Base-by-base conservation (phyloP, 2,329 filamentous ascomycete species). In the Geoglossum cookeanum region DNA sequence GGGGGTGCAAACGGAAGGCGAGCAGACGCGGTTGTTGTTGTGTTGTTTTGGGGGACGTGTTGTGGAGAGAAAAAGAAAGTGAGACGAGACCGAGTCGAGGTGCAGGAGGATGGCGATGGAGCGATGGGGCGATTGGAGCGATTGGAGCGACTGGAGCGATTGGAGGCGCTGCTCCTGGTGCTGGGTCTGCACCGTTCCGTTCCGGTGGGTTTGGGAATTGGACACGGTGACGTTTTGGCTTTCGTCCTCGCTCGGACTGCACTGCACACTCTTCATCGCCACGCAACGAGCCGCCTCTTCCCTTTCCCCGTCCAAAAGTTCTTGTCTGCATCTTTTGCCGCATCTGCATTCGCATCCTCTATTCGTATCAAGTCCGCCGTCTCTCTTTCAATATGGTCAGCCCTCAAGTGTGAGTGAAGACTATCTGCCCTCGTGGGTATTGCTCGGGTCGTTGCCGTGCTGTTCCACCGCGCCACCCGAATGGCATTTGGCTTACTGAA, bases 391-490 rank as follows among this genome's bases (percentile, higher is more conserved):
- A 27, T n/a, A 58, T 58, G 56, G 56, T 58, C 30, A 58, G 44
- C 44, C 56, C 56, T 29, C 56, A 58, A 57, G 44, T 58, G 56
- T 58, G 30, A 58, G 56, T 57, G 13, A 11, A 32, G 22, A 33
- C 22, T 22, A 22, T 22, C 22, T 22, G 2, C 11, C 32, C 30
- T 30, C 32, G 27, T 17, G 13, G 33, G 4, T 4, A 1, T 5
- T 15, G 3, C 13, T 5, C 37, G 13, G 6, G 7, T 27, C 22
- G 22, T 29, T 11, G 11, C 17, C 8, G 55, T 11, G 3, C 9
- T 13, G 29, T 33, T 33, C 6, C 17, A 39, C 13, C 4, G 44
- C 6, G 2, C 9, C 15, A 4, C 11, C 33, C 33, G 27, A 49
- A 11, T 32, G 8, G 29, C 52, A 42, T 33, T 49, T 9, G 37